Evolutionary conservation across 495 filamentous ascomycete species (phyloP).

Genomic region (Aspergillus nanangensis): DNA sequence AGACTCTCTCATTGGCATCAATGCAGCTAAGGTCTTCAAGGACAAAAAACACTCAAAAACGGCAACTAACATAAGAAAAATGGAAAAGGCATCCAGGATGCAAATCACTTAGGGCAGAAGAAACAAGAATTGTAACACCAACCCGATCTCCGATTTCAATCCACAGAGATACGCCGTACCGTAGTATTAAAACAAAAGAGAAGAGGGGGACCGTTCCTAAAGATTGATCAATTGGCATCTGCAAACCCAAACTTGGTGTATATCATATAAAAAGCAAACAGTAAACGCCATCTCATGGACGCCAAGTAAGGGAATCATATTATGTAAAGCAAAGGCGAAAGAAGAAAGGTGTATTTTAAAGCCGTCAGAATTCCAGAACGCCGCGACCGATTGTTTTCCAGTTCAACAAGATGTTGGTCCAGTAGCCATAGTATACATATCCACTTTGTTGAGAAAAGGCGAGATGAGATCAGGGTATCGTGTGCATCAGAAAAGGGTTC

Average conservation of each 20-base stretch:
- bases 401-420: conserved; percentile 11
- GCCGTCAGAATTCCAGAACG: conserved; percentile 7
- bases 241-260: no score
- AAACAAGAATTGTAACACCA: no score
- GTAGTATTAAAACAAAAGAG: not conserved
- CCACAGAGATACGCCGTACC: no score
- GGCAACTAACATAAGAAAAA: no score
- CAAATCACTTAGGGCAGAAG: no score
- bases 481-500: conserved; percentile 9
- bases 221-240: no score
- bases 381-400: conserved; percentile 13
- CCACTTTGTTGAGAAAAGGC: conserved; percentile 12
- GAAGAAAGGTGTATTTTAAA: not conserved
- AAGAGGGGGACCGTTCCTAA: not conserved
- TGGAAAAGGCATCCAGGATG: no score
- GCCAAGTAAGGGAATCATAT: conserved; percentile 1
- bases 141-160: no score
- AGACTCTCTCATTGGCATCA: no score
- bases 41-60: no score
- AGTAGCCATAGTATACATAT: conserved; percentile 22
- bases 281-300: not conserved
- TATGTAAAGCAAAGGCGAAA: not conserved
- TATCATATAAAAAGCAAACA: no score
- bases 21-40: no score
- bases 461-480: conserved; percentile 21